phyloP scores from a whole-genome alignment of 75 land plant genomes.

The Picea sitchensis region DNA sequence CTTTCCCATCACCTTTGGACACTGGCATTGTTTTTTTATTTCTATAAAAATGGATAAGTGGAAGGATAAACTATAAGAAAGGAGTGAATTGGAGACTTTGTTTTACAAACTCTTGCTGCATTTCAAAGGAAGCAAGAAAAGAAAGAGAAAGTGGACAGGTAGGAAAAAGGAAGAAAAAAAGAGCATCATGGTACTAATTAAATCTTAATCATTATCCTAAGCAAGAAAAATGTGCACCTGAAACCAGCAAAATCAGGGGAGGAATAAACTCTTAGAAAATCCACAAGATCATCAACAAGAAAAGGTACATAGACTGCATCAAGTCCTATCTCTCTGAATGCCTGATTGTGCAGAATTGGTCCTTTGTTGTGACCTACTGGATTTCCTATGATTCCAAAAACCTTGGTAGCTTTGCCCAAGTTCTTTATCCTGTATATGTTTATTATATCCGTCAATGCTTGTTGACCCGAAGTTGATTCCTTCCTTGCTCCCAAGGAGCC shows the following conservation, averaged over 20 bases:
- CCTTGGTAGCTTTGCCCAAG: constrained; percentile 63
- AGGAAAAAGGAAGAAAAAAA: not conserved
- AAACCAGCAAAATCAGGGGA: constrained; percentile 85
- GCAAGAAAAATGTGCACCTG: constrained; percentile 44
- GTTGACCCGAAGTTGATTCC: constrained; percentile 94
- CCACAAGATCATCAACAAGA: constrained; percentile 82
- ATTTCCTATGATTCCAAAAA: constrained; percentile 91
- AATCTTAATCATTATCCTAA: not conserved
- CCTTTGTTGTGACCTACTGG: constrained; percentile 94
- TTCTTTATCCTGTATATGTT: constrained; percentile 58
- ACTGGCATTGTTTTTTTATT: not conserved
- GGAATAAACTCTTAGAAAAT: constrained; percentile 58
- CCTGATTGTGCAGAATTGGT: constrained; percentile 73
- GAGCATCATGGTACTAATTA: not conserved
- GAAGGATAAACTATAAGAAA: not conserved
- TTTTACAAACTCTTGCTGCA: not conserved
- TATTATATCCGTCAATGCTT: constrained; percentile 60
- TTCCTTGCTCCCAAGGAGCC: constrained; percentile 68
- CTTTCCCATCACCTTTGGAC: not conserved
- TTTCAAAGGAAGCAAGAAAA: not conserved
- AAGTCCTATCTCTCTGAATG: constrained; percentile 58
- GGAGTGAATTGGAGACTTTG: not conserved
- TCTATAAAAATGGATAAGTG: not conserved
- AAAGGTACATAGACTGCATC: constrained; percentile 83
- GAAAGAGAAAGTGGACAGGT: not conserved